phyloP scores from a whole-genome alignment of 2,329 filamentous ascomycete genomes.

The Pseudocercospora musae region DNA sequence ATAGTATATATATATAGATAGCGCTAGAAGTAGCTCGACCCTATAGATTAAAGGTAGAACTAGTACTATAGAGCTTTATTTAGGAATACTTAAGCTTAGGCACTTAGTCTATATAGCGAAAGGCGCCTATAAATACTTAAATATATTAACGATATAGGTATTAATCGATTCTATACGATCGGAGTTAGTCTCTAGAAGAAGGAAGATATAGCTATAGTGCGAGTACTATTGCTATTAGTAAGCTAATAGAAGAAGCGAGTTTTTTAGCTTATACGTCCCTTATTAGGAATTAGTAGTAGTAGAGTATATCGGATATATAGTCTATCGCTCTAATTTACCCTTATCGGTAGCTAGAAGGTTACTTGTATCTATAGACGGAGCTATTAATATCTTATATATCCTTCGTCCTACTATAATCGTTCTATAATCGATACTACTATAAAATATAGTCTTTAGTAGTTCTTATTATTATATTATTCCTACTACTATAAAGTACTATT shows the following conservation, averaged over 20 bases:
- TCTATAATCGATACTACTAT: background rate
- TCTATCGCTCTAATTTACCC: background rate
- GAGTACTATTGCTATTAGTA: too few relatives aligned
- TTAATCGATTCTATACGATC: background rate
- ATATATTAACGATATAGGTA: background rate
- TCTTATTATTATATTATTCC: too few relatives aligned
- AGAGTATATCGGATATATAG: background rate
- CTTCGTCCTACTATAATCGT: background rate
- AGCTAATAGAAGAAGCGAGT: too few relatives aligned
- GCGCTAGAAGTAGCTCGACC: background rate
- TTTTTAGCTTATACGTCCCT: background rate
- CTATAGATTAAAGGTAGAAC: background rate
- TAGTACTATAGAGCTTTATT: background rate
- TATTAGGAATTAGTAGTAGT: background rate
- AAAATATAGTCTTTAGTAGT: background rate
- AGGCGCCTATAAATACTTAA: background rate
- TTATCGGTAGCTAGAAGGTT: background rate
- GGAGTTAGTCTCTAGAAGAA: too few relatives aligned
- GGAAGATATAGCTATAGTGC: too few relatives aligned
- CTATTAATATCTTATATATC: background rate
- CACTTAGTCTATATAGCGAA: background rate
- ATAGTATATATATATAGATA: background rate
- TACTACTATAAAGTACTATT: background rate
- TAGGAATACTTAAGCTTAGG: background rate
- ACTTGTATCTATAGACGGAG: background rate